phyloP scores from a whole-genome alignment of 2,329 filamentous ascomycete genomes.

The Didymella glomerata region DNA sequence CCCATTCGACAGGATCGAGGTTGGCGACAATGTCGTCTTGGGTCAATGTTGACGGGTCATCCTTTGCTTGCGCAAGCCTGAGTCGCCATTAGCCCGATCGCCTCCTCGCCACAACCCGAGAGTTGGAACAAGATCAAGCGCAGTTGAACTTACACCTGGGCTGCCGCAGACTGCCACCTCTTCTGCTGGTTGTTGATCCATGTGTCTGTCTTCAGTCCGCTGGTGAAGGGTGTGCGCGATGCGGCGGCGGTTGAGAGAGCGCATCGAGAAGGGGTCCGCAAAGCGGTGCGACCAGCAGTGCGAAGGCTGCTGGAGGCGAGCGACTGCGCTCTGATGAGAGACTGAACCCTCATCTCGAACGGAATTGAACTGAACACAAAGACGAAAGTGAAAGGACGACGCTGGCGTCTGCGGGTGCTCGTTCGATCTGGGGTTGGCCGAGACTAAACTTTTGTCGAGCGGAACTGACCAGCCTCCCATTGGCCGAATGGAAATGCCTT shows the following conservation, averaged over 20 bases:
- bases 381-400: conserved; percentile 38
- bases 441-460: conserved; percentile 5
- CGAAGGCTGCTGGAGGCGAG: conserved; percentile 43
- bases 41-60: conserved; percentile 64
- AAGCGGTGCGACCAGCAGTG: conserved; percentile 35
- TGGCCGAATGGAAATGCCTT: conserved; percentile 2
- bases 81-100: conserved; percentile 33
- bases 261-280: conserved; percentile 41
- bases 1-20: conserved; percentile 79
- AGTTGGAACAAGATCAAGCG: background rate
- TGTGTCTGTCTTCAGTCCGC: conserved; percentile 41
- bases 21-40: conserved; percentile 78
- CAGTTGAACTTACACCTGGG: conserved; percentile 47
- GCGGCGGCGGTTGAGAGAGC: conserved; percentile 46
- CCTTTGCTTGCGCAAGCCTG: conserved; percentile 63
- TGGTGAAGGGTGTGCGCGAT: conserved; percentile 39
- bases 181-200: conserved; percentile 45
- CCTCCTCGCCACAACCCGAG: conserved; percentile 4
- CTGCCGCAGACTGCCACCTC: conserved; percentile 50
- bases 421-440: background rate
- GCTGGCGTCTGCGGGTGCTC: conserved; percentile 34
- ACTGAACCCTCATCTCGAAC: conserved; percentile 47
- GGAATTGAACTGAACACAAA: conserved; percentile 22
- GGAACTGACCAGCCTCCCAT: conserved; percentile 2
- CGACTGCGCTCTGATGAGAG: conserved; percentile 46